phyloP scores from a whole-genome alignment of 2,329 filamentous ascomycete genomes.

The Aspergillus ochraceus region DNA sequence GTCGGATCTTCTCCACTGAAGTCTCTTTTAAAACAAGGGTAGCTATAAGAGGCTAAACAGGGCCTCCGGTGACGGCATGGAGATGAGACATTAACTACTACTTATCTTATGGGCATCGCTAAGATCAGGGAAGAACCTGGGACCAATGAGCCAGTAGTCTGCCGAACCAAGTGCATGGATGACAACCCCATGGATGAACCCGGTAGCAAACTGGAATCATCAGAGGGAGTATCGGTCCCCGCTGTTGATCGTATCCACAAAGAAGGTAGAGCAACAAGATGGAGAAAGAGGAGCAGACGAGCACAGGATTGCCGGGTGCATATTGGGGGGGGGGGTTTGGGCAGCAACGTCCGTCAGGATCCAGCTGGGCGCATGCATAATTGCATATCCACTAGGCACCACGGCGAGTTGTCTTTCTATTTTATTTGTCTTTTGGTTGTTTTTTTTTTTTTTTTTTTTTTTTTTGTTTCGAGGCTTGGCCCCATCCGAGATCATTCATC shows the following conservation, averaged over 20 bases:
- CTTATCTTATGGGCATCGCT: constrained; percentile 1
- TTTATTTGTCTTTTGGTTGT: background rate
- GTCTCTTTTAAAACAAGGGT: constrained; percentile 12
- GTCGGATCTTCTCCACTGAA: constrained; percentile 7
- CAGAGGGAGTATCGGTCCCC: constrained; percentile 13
- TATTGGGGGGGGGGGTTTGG: constrained; percentile 20
- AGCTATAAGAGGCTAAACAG: constrained; percentile 17
- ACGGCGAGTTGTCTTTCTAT: constrained; percentile 7
- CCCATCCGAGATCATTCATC: constrained; percentile 10
- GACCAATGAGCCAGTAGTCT: constrained; percentile 1
- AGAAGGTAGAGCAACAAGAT: constrained; percentile 12
- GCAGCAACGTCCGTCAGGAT: constrained; percentile 21
- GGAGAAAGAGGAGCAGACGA: background rate
- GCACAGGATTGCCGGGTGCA: constrained; percentile 12
- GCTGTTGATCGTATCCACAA: constrained; percentile 20
- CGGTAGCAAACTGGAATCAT: constrained; percentile 13
- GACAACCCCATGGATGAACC: constrained; percentile 16
- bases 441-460: too few species aligned
- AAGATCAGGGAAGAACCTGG: constrained; percentile 9
- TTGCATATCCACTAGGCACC: constrained; percentile 18
- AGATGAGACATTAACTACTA: constrained; percentile 14
- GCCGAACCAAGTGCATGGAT: constrained; percentile 1
- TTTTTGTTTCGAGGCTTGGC: constrained; percentile 11
- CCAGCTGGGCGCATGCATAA: constrained; percentile 20
- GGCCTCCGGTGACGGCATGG: constrained; percentile 10